phyloP scores from a whole-genome alignment of 2,329 filamentous ascomycete species.

The Juglanconis juglandina region DNA sequence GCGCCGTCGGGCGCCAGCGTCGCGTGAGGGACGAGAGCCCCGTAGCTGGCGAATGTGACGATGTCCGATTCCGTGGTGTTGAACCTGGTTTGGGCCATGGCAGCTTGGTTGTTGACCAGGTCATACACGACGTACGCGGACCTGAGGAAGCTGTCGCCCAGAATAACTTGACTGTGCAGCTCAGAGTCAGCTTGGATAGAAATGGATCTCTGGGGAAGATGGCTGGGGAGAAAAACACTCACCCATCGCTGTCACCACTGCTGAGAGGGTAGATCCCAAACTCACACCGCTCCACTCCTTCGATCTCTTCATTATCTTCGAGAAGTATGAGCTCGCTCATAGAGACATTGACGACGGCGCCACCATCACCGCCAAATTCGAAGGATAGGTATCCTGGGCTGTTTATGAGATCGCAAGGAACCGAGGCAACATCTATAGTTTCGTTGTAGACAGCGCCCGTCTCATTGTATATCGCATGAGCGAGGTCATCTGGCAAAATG shows the following conservation, averaged over 20 bases:
- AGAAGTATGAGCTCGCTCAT: neutral
- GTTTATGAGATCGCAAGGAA: neutral
- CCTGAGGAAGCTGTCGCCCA: conserved; percentile 53
- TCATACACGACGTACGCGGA: conserved; percentile 55
- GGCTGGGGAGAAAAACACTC: neutral
- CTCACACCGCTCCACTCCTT: neutral
- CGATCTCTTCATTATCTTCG: neutral
- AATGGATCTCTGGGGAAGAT: neutral
- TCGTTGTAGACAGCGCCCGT: neutral
- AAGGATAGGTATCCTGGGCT: neutral
- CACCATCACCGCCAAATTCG: neutral
- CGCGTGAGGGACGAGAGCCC: conserved; percentile 48
- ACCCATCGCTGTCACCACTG: neutral
- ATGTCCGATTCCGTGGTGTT: conserved; percentile 48
- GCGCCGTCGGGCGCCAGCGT: conserved; percentile 36
- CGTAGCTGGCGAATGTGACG: conserved; percentile 46
- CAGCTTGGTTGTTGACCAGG: conserved; percentile 48
- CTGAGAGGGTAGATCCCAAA: neutral
- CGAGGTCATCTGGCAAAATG: neutral
- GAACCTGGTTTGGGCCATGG: conserved; percentile 51
- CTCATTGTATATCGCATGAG: neutral
- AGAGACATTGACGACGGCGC: neutral
- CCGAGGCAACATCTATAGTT: neutral
- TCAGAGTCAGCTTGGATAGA: neutral
- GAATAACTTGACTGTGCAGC: conserved; percentile 19